Evolutionary conservation across 257 asterid species (phyloP).

Genomic region (Solanum bukasovii): DNA sequence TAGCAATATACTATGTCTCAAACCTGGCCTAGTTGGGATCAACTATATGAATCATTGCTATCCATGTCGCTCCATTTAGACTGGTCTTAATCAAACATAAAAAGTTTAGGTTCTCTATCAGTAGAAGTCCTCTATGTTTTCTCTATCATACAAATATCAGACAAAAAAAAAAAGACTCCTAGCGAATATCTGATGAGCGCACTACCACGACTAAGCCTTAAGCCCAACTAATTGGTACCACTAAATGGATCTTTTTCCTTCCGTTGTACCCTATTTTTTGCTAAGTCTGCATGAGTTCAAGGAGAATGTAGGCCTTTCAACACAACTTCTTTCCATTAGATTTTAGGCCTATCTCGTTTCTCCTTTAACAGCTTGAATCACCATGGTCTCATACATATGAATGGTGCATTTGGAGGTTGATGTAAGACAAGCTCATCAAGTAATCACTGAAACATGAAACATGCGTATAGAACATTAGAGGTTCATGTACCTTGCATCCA

Average conservation of each 20-base stretch:
- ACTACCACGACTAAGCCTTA: not conserved
- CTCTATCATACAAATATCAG: not conserved
- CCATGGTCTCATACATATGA: not conserved
- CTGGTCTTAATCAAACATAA: not conserved
- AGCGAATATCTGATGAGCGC: not conserved
- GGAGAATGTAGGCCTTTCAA: not conserved
- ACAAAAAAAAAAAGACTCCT: not conserved
- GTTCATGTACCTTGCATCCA: constrained; percentile 73
- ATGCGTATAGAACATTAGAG: not conserved
- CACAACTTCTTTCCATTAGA: not conserved
- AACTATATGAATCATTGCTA: not conserved
- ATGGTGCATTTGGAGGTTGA: not conserved
- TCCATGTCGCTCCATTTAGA: not conserved
- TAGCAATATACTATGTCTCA: not conserved
- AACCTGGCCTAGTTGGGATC: not conserved
- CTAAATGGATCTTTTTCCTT: not conserved
- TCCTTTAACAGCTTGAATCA: not conserved
- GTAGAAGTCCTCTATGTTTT: not conserved
- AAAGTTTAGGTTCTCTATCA: not conserved
- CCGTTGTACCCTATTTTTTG: not conserved
- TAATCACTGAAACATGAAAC: not conserved
- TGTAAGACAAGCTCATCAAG: not conserved
- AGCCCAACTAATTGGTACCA: not conserved
- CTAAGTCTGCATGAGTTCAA: not conserved
- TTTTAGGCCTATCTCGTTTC: not conserved